Percentiles rank a stretch among this genome's conserved stretches.
phyloP scores from a whole-genome alignment of 2,329 filamentous ascomycete genomes.

The Intubia oerlemansii region DNA sequence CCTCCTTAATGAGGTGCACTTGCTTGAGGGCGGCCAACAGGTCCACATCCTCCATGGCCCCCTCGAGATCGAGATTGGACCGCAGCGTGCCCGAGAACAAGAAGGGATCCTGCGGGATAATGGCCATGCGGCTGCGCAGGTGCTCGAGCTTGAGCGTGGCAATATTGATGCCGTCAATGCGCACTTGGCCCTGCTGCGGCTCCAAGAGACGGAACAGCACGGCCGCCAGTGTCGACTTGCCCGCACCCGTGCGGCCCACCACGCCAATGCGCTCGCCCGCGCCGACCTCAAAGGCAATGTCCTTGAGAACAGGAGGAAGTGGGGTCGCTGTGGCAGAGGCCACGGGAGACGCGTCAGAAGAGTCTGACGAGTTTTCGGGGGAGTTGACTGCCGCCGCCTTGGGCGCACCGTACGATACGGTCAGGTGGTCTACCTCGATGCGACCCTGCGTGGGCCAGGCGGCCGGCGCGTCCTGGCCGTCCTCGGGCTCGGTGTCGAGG shows the following conservation, averaged over 20 bases:
- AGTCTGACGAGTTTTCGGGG: not conserved
- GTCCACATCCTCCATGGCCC: slow-evolving; percentile 36
- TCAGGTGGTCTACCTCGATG: slow-evolving; percentile 18
- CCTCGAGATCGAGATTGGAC: slow-evolving; percentile 41
- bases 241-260: slow-evolving; percentile 42
- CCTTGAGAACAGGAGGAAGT: slow-evolving; percentile 17
- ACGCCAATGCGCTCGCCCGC: slow-evolving; percentile 41
- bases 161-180: slow-evolving; percentile 29
- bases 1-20: slow-evolving; percentile 28
- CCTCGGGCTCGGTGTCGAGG: slow-evolving; percentile 17
- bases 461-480: slow-evolving; percentile 14
- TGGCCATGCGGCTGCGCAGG: slow-evolving; percentile 36
- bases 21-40: slow-evolving; percentile 36
- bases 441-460: slow-evolving; percentile 20
- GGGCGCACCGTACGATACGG: slow-evolving; percentile 14
- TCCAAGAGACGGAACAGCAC: slow-evolving; percentile 39
- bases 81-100: slow-evolving; percentile 43
- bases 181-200: slow-evolving; percentile 19
- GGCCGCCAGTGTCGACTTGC: slow-evolving; percentile 43
- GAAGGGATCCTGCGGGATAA: slow-evolving; percentile 47
- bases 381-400: too few relatives aligned
- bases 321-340: too few relatives aligned
- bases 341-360: too few relatives aligned
- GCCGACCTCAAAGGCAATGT: slow-evolving; percentile 16
- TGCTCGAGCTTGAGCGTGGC: slow-evolving; percentile 36